These are phyloP conservation scores for Monosporascus sp. DNA, from an alignment of 2,329 filamentous ascomycete genomes.

Conservation along the genomic window DNA sequence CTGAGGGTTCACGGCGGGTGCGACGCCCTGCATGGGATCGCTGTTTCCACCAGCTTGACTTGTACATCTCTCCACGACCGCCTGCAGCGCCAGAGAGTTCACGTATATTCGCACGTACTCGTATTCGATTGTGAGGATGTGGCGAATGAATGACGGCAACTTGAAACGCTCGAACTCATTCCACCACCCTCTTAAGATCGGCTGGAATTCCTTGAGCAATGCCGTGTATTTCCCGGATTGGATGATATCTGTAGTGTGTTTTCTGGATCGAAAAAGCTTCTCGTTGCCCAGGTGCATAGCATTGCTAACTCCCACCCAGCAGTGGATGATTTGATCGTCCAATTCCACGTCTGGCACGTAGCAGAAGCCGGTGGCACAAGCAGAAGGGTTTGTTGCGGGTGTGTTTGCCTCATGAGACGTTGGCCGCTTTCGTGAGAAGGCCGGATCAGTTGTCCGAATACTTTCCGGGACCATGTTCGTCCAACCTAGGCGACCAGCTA, in stretches of 20 bases:
- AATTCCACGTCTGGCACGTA: conserved; percentile 63
- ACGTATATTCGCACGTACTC: conserved; percentile 93
- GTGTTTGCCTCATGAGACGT: conserved; percentile 52
- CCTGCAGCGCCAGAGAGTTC: conserved; percentile 89
- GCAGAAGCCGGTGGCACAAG: conserved; percentile 54
- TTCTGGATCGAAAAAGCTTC: conserved; percentile 78
- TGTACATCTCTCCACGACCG: conserved; percentile 88
- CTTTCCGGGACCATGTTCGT: conserved; percentile 85
- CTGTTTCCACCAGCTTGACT: conserved; percentile 57
- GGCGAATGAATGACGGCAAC: conserved; percentile 58
- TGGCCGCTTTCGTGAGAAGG: conserved; percentile 46
- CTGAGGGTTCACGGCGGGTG: conserved; percentile 28
- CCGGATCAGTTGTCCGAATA: conserved; percentile 52
- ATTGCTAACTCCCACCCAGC: conserved; percentile 90
- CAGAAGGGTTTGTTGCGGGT: conserved; percentile 54
- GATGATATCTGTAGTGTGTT: conserved; percentile 85
- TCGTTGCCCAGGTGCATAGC: conserved; percentile 90
- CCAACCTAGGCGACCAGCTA: conserved; percentile 87
- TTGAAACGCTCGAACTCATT: conserved; percentile 75
- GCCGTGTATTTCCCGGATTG: conserved; percentile 79
- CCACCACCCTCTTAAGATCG: conserved; percentile 73
- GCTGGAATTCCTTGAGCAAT: conserved; percentile 74
- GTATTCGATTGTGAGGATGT: conserved; percentile 89
- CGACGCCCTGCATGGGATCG: conserved; percentile 29
- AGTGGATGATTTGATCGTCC: conserved; percentile 70